Conservation (phyloP, 352 stramenopile species). For the Plasmopara viticola region DNA sequence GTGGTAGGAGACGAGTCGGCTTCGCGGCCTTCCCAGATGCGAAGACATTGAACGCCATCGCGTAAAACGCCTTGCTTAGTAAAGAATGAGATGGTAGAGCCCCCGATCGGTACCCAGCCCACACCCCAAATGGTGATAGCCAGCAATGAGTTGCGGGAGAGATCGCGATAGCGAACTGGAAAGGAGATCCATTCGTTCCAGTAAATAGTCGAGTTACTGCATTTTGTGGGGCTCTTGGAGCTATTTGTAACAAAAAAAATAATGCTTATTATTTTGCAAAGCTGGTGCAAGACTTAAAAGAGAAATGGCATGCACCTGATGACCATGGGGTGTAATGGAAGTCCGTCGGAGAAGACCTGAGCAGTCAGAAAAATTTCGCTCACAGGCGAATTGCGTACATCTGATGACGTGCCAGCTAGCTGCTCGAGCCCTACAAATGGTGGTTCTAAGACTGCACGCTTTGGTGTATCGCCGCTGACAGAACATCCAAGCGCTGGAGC, state of each 20-base stretch:
- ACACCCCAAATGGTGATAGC: conserved; percentile 83
- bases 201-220: conserved; percentile 81
- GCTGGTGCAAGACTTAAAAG: neutral
- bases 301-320: conserved; percentile 37
- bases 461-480: conserved; percentile 27
- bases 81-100: conserved; percentile 86
- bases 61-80: conserved; percentile 75
- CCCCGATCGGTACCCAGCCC: conserved; percentile 71
- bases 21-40: conserved; percentile 65
- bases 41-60: conserved; percentile 84
- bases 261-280: conserved; percentile 4
- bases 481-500: conserved; percentile 43
- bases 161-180: conserved; percentile 78
- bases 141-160: conserved; percentile 80
- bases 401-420: conserved; percentile 46
- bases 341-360: conserved; percentile 82
- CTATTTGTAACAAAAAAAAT: conserved; percentile 21
- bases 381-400: conserved; percentile 75
- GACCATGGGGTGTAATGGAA: conserved; percentile 76
- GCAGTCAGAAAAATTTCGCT: conserved; percentile 86
- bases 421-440: conserved; percentile 49
- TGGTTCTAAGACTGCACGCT: conserved; percentile 8
- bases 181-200: conserved; percentile 88
- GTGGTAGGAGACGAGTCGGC: conserved; percentile 63
- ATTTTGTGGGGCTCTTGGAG: conserved; percentile 79